A percentile compares a stretch with the other conserved stretches of the same genome.
Conservation (phyloP, 768 basidiomycete species). For the Boletus vinaceobasis region DNA sequence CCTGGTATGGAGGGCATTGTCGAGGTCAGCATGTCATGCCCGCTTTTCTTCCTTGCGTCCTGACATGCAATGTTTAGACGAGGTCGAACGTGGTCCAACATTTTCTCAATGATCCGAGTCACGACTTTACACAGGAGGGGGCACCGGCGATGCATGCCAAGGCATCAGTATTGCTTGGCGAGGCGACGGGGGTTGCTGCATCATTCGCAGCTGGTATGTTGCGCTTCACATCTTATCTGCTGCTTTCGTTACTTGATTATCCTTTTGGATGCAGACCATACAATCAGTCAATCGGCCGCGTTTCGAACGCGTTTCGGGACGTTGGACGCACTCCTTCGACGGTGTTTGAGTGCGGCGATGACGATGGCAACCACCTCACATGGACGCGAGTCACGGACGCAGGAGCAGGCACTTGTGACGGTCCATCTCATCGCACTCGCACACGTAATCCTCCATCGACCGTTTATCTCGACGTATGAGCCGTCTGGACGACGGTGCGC, state of each 20-base stretch:
- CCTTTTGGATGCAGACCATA: conserved; percentile 33
- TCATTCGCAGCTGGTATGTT: conserved; percentile 30
- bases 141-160: conserved; percentile 23
- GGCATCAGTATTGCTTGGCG: conserved; percentile 34
- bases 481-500: conserved; percentile 16
- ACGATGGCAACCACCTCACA: neutral
- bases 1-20: conserved; percentile 24
- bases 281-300: conserved; percentile 39
- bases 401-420: conserved; percentile 1
- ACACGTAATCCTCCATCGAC: conserved; percentile 20
- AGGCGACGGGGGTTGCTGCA: conserved; percentile 27
- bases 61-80: conserved; percentile 1
- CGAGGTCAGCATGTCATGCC: conserved; percentile 6
- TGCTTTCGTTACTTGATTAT: too few species aligned
- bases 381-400: neutral
- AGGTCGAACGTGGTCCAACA: conserved; percentile 10
- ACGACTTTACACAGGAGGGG: conserved; percentile 8
- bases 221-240: neutral
- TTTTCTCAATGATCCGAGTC: conserved; percentile 17
- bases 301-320: conserved; percentile 44
- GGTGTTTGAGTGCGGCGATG: conserved; percentile 14
- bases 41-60: neutral
- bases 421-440: conserved; percentile 26
- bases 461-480: conserved; percentile 12
- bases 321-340: conserved; percentile 45